Conservation (phyloP, 2,329 filamentous ascomycete species). For the Chrysoporthe cubensis region DNA sequence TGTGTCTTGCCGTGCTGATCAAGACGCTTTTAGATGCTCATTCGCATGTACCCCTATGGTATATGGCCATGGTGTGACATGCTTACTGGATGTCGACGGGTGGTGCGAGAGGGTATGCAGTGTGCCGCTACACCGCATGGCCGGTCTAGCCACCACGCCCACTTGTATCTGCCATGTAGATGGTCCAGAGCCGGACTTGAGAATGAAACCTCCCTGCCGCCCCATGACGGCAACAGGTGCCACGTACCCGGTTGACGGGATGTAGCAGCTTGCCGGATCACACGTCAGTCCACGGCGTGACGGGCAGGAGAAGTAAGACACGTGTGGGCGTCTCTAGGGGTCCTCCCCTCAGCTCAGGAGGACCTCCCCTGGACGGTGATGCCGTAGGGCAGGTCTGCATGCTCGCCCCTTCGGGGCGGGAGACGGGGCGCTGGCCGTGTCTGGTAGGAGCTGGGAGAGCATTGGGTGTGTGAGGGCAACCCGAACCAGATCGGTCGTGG, state of each 20-base stretch:
- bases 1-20: background rate
- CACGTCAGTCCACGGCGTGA: conserved; percentile 18
- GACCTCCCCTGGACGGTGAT: background rate
- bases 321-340: conserved; percentile 18
- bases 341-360: background rate
- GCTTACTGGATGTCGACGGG: background rate
- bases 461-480: background rate
- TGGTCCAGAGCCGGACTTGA: conserved; percentile 5
- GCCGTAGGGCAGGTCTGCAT: conserved; percentile 3
- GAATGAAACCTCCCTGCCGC: conserved; percentile 6
- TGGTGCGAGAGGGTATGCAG: conserved; percentile 5
- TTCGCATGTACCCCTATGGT: background rate
- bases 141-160: background rate
- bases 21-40: background rate
- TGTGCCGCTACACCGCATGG: conserved; percentile 23
- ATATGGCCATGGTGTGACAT: background rate
- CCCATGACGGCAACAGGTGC: conserved; percentile 14
- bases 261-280: conserved; percentile 16
- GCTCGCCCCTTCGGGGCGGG: background rate
- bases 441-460: background rate
- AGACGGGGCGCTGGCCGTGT: background rate
- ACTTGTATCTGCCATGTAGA: conserved; percentile 21
- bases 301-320: conserved; percentile 24
- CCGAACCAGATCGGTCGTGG: conserved; percentile 15
- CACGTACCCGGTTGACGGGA: conserved; percentile 28